Evolutionary conservation across 179 eudicot genomes (phyloP).

Genomic region (Pouteria campechiana): DNA sequence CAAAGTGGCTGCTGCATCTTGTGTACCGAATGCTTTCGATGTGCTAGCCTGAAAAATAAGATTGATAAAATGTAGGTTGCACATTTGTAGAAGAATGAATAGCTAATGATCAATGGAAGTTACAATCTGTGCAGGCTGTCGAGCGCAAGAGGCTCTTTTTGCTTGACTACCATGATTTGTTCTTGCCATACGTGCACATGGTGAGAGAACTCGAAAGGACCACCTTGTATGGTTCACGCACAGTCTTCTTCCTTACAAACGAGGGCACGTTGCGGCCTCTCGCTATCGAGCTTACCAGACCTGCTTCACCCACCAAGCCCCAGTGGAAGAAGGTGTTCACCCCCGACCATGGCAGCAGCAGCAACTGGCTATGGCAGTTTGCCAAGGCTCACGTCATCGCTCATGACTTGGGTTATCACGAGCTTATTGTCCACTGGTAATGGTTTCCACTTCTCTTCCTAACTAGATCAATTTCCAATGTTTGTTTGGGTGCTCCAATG

Average conservation of each 20-base stretch:
- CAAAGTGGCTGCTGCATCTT: no score
- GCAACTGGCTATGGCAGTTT: constrained; percentile 30
- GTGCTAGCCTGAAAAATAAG: no score
- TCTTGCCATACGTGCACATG: constrained; percentile 35
- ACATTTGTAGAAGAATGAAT: no score
- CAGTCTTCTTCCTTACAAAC: constrained; percentile 21
- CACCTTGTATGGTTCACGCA: constrained; percentile 33
- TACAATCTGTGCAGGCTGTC: constrained; percentile 20
- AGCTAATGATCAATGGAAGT: no score
- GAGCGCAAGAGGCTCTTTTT: constrained; percentile 23
- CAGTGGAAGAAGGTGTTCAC: constrained; percentile 37
- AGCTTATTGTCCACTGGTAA: constrained; percentile 39
- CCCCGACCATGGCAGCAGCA: constrained; percentile 13
- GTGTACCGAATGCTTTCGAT: no score
- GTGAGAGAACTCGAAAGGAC: constrained; percentile 27
- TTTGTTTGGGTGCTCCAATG: no score
- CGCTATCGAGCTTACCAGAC: constrained; percentile 30
- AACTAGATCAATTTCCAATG: no score
- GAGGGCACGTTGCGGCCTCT: constrained; percentile 21
- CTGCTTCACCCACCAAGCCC: constrained; percentile 18
- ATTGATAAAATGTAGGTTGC: no score
- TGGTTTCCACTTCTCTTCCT: no score
- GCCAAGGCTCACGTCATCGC: constrained; percentile 43
- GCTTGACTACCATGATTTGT: constrained; percentile 31
- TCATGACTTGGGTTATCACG: constrained; percentile 38